phyloP scores from a whole-genome alignment of 345 rosid species.

The Acer yangbiense region DNA sequence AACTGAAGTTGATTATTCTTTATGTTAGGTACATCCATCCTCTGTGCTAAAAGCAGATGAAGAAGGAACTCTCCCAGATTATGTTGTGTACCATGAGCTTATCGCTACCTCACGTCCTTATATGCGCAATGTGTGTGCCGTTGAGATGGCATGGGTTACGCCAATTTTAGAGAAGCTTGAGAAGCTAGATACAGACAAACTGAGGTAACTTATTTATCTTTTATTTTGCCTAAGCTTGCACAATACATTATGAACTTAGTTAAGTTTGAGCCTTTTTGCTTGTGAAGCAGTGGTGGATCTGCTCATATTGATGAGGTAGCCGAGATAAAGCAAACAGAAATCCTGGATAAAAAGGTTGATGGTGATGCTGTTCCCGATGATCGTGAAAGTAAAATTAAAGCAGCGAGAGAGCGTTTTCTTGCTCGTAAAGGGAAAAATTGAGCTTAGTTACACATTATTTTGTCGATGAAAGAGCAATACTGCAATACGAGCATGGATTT shows the following conservation, averaged over 20 bases:
- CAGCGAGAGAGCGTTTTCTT: slow-evolving; percentile 90
- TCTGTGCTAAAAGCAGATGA: slow-evolving; percentile 68
- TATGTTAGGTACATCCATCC: slow-evolving; percentile 78
- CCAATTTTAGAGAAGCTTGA: slow-evolving; percentile 74
- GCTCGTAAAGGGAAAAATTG: slow-evolving; percentile 75
- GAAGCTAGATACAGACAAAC: slow-evolving; percentile 57
- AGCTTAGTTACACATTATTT: not conserved
- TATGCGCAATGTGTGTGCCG: slow-evolving; percentile 73
- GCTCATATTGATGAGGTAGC: slow-evolving; percentile 31
- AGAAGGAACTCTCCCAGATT: slow-evolving; percentile 72
- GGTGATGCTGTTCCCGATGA: slow-evolving; percentile 37
- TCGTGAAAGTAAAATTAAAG: slow-evolving; percentile 59
- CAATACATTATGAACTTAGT: not conserved
- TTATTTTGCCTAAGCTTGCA: slow-evolving; percentile 1
- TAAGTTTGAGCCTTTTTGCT: slow-evolving; percentile 8
- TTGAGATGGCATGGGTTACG: slow-evolving; percentile 72
- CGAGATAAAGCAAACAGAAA: slow-evolving; percentile 37
- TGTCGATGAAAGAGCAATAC: not conserved
- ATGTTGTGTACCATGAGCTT: slow-evolving; percentile 84
- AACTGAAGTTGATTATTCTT: slow-evolving; percentile 11
- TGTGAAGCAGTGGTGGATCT: slow-evolving; percentile 63
- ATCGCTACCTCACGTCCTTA: slow-evolving; percentile 78
- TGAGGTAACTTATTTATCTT: slow-evolving; percentile 55
- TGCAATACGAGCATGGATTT: not conserved
- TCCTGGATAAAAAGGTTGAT: slow-evolving; percentile 28